These are phyloP conservation scores for Leptomonas pyrrhocoris DNA, from an alignment of 208 protist species.

Conservation along the genomic window DNA sequence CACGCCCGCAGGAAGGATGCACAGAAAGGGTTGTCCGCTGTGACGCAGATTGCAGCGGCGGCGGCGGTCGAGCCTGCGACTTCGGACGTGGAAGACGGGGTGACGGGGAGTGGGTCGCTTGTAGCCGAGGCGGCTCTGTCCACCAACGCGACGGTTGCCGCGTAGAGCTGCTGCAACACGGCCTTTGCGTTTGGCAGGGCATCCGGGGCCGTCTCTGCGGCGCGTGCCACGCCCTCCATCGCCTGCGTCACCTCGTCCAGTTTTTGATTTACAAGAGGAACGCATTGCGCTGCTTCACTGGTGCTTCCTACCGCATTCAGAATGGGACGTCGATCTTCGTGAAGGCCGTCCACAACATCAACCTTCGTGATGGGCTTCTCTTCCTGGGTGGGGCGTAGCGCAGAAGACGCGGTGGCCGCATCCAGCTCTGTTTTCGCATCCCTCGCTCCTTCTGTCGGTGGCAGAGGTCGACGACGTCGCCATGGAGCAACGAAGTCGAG, in stretches of 20 bases:
- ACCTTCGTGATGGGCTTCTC: background rate
- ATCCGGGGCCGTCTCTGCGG: background rate
- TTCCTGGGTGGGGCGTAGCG: constrained; percentile 2
- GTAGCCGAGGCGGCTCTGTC: background rate
- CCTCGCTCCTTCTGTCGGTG: background rate
- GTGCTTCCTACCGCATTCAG: background rate
- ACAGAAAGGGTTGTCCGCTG: constrained; percentile 11
- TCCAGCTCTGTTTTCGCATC: background rate
- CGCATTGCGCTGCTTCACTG: background rate
- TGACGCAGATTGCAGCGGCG: background rate
- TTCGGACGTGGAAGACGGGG: background rate
- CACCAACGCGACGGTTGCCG: constrained; percentile 10
- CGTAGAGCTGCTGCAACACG: constrained; percentile 4
- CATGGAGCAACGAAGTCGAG: background rate
- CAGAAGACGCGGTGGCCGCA: background rate
- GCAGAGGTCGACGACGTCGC: background rate
- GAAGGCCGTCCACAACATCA: constrained; percentile 6
- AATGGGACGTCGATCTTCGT: background rate
- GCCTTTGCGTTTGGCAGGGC: background rate
- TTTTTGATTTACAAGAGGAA: background rate
- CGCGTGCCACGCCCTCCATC: constrained; percentile 13
- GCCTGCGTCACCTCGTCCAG: background rate
- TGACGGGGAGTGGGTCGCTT: background rate
- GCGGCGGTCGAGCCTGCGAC: background rate
- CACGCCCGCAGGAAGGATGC: constrained; percentile 31